Evolutionary conservation across 2,329 filamentous ascomycete genomes (phyloP).

Genomic region (Niveomyces coronatus): DNA sequence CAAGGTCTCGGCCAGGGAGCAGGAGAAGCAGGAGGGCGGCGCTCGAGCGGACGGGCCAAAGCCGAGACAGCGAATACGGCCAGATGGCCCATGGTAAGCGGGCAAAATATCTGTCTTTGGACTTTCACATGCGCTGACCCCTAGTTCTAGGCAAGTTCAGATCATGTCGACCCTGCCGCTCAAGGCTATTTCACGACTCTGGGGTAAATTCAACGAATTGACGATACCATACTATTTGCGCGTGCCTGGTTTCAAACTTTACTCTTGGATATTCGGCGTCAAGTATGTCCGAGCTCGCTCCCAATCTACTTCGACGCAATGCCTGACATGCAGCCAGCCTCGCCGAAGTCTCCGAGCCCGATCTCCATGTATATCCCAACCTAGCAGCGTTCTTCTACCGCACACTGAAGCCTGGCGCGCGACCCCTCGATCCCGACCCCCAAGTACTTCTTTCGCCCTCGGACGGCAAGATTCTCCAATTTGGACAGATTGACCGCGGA

Average conservation of each 20-base stretch:
- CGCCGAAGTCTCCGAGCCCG: conserved; percentile 75
- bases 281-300: conserved; percentile 34
- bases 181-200: conserved; percentile 80
- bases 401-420: conserved; percentile 75
- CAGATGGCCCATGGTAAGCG: conserved; percentile 70
- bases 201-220: conserved; percentile 87
- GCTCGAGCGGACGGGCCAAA: conserved; percentile 29
- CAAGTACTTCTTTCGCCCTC: conserved; percentile 78
- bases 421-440: conserved; percentile 72
- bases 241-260: conserved; percentile 82
- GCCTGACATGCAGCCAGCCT: conserved; percentile 40
- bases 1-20: conserved; percentile 52
- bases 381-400: conserved; percentile 96
- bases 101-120: too few relatives aligned
- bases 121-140: neutral
- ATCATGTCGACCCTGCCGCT: conserved; percentile 88
- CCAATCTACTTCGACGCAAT: neutral
- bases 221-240: conserved; percentile 80
- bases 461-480: conserved; percentile 85
- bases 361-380: conserved; percentile 84
- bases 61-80: conserved; percentile 54
- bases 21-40: conserved; percentile 36
- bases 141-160: conserved; percentile 58
- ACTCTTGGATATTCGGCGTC: conserved; percentile 86
- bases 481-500: conserved; percentile 81